phyloP scores from a whole-genome alignment of 495 filamentous ascomycete genomes.

The Opeltia flavorubescens region DNA sequence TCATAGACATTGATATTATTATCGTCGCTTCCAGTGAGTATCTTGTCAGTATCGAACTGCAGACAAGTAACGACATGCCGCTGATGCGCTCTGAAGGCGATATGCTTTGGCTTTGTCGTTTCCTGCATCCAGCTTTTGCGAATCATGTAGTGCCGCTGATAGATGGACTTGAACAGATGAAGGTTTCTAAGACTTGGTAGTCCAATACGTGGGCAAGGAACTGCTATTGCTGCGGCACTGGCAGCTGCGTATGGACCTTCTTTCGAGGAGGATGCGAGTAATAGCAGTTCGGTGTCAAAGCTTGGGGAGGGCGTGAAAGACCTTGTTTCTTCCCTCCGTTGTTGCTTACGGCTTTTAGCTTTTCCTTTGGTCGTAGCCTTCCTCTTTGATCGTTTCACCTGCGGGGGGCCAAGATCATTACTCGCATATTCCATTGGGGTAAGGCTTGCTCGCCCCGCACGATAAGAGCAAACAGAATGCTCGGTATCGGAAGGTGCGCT shows the following conservation, averaged over 20 bases:
- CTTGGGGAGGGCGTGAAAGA: slow-evolving; percentile 2
- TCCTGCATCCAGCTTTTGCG: slow-evolving; percentile 80
- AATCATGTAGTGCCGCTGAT: slow-evolving; percentile 80
- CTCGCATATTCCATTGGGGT: neutral
- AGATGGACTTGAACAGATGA: slow-evolving; percentile 93
- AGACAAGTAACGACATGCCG: slow-evolving; percentile 95
- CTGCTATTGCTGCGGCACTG: slow-evolving; percentile 61
- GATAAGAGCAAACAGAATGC: slow-evolving; percentile 13
- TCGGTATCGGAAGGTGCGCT: slow-evolving; percentile 34
- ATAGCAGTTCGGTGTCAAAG: slow-evolving; percentile 5
- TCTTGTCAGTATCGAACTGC: slow-evolving; percentile 95
- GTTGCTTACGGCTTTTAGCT: slow-evolving; percentile 21
- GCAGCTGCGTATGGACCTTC: slow-evolving; percentile 82
- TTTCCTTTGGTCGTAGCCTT: slow-evolving; percentile 22
- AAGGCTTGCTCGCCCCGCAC: neutral
- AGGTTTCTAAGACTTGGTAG: slow-evolving; percentile 63
- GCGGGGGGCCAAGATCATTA: slow-evolving; percentile 4
- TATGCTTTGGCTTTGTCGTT: slow-evolving; percentile 75
- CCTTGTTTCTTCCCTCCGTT: slow-evolving; percentile 9
- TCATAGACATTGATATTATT: slow-evolving; percentile 98
- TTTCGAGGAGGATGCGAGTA: slow-evolving; percentile 20
- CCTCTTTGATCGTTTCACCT: slow-evolving; percentile 37
- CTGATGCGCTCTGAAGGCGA: slow-evolving; percentile 90
- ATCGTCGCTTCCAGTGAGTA: slow-evolving; percentile 94
- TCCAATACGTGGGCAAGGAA: slow-evolving; percentile 70